Conservation (phyloP, 2,329 filamentous ascomycete genomes). For the Nothophaeocryptopus gaeumannii region DNA sequence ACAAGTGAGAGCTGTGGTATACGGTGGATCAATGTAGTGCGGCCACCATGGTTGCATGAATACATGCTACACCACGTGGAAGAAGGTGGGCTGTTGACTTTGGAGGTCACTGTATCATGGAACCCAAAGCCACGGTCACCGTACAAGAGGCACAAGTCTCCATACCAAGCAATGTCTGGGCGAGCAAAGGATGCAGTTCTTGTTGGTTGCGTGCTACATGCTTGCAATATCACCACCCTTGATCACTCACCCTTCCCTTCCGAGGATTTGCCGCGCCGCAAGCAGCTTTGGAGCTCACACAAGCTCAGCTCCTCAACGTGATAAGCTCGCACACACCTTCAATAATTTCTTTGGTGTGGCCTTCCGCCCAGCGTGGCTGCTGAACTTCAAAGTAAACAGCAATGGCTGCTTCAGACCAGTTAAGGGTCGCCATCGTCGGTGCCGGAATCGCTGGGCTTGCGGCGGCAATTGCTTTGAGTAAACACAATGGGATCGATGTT, state of each 20-base stretch:
- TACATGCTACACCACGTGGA: no score
- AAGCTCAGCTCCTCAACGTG: slow-evolving; percentile 9
- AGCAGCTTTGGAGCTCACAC: slow-evolving; percentile 2
- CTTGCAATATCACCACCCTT: slow-evolving; percentile 13
- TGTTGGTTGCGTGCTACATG: slow-evolving; percentile 18
- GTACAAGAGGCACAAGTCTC: neutral
- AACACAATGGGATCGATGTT: slow-evolving; percentile 33
- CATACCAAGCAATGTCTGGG: slow-evolving; percentile 1
- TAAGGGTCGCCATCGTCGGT: slow-evolving; percentile 37
- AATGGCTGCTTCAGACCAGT: slow-evolving; percentile 11
- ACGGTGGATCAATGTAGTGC: no score
- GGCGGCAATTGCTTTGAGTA: slow-evolving; percentile 36
- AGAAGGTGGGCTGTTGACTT: neutral
- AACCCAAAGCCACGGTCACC: neutral
- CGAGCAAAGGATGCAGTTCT: neutral
- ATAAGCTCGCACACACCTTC: slow-evolving; percentile 9
- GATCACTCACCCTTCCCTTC: neutral
- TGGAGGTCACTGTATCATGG: no score
- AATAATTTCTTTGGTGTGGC: neutral
- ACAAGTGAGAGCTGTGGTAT: no score
- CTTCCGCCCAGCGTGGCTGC: neutral
- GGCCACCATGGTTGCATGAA: no score
- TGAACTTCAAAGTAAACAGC: no score
- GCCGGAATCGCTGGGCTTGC: slow-evolving; percentile 42
- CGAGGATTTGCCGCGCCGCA: slow-evolving; percentile 1